These are phyloP conservation scores for Podospora tetraspora DNA, from an alignment of 495 filamentous ascomycete genomes.

Conservation along the genomic window DNA sequence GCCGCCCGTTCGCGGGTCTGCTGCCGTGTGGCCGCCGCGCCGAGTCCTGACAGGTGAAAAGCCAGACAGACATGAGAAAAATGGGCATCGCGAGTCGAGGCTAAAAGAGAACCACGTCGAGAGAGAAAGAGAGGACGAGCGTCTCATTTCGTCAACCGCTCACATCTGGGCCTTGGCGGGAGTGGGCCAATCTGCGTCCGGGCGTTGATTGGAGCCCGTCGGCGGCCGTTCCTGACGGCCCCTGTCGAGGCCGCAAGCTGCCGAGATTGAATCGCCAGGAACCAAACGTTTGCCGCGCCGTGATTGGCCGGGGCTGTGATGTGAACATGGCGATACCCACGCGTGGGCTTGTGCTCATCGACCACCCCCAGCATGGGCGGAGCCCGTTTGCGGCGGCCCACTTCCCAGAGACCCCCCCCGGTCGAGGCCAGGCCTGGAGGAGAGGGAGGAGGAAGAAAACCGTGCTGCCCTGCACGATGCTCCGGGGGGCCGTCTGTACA, in stretches of 20 bases:
- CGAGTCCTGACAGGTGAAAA: neutral
- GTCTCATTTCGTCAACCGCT: conserved; percentile 23
- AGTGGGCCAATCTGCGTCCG: conserved; percentile 16
- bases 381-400: neutral
- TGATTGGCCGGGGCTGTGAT: conserved; percentile 19
- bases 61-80: neutral
- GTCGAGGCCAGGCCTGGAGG: neutral
- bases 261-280: conserved; percentile 24
- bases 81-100: conserved; percentile 1
- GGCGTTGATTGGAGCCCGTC: conserved; percentile 14
- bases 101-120: neutral
- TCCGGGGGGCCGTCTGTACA: conserved; percentile 13
- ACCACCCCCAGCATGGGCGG: neutral
- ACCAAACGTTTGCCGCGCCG: neutral
- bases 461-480: conserved; percentile 17
- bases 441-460: conserved; percentile 10
- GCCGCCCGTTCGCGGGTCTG: no score
- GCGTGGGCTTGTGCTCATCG: conserved; percentile 3
- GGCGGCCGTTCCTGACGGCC: conserved; percentile 19
- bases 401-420: neutral
- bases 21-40: neutral
- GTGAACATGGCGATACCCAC: conserved; percentile 19
- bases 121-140: conserved; percentile 2
- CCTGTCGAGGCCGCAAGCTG: conserved; percentile 15
- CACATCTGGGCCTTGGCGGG: conserved; percentile 1